A percentile compares a stretch with the other conserved stretches of the same genome.
Evolutionary conservation across 148 eudicot genomes (phyloP).

Genomic region (Vaccinium vitisidaea): DNA sequence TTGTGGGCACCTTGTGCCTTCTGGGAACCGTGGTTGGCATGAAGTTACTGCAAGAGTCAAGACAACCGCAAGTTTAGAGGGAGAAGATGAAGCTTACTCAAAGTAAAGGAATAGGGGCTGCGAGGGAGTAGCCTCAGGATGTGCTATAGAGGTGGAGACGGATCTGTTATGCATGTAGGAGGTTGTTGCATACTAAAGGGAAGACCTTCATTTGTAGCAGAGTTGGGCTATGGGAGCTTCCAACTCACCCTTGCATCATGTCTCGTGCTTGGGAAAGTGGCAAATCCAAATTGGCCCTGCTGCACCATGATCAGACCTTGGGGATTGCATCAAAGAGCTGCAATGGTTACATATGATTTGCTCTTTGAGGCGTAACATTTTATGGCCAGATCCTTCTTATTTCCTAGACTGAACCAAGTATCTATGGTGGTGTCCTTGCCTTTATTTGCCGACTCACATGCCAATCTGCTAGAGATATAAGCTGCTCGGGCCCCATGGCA

Average conservation of each 20-base stretch:
- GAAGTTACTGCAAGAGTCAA: neutral
- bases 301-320: neutral
- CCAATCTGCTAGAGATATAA: too few relatives aligned
- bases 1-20: neutral
- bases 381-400: too few relatives aligned
- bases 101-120: neutral
- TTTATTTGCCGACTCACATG: too few relatives aligned
- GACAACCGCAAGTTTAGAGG: neutral
- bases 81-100: neutral
- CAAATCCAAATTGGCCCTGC: neutral
- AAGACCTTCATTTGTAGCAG: neutral
- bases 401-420: too few relatives aligned
- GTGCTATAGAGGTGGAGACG: neutral
- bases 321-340: neutral
- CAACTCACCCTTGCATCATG: neutral
- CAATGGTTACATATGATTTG: neutral
- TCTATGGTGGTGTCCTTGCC: too few relatives aligned
- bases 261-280: neutral
- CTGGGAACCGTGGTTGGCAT: neutral
- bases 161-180: neutral
- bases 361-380: too few relatives aligned
- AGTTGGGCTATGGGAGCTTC: neutral
- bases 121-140: conserved; percentile 1
- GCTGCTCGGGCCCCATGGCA: too few relatives aligned
- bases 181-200: neutral